Evolutionary conservation across 2,329 filamentous ascomycete genomes (phyloP).

Genomic region (Fusarium acutatum): DNA sequence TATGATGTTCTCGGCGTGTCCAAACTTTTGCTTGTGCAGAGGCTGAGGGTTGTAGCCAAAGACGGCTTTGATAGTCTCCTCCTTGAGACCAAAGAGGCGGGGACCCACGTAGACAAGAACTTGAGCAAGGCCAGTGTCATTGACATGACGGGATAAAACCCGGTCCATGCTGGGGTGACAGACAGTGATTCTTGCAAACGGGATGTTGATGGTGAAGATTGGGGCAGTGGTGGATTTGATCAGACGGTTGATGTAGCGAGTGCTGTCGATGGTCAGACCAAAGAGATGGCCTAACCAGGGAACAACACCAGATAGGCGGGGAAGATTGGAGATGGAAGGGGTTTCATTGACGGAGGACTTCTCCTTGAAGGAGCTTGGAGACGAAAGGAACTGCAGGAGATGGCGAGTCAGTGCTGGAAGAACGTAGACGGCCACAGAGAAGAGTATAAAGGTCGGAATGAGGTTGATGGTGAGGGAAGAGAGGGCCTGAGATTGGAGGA

Average conservation of each 20-base stretch:
- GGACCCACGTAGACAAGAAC: slow-evolving; percentile 43
- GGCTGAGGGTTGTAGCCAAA: slow-evolving; percentile 42
- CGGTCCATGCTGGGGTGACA: slow-evolving; percentile 43
- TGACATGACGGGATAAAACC: slow-evolving; percentile 39
- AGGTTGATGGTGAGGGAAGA: slow-evolving; percentile 9
- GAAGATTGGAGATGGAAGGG: slow-evolving; percentile 33
- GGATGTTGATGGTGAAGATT: slow-evolving; percentile 44
- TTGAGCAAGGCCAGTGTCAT: slow-evolving; percentile 44
- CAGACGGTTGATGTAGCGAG: slow-evolving; percentile 40
- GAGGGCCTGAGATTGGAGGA: background rate
- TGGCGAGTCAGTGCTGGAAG: slow-evolving; percentile 6
- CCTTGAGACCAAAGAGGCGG: slow-evolving; percentile 39
- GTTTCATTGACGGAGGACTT: background rate
- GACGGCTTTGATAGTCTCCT: slow-evolving; percentile 35
- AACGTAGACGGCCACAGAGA: background rate
- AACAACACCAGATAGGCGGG: slow-evolving; percentile 29
- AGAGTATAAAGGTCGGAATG: slow-evolving; percentile 10
- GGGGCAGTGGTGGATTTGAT: slow-evolving; percentile 34
- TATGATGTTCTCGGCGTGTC: slow-evolving; percentile 31
- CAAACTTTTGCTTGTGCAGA: slow-evolving; percentile 41
- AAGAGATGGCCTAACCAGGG: slow-evolving; percentile 41
- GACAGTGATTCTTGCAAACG: slow-evolving; percentile 41
- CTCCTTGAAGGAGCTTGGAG: slow-evolving; percentile 6
- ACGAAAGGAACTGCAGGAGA: background rate
- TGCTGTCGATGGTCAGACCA: slow-evolving; percentile 36